Evolutionary conservation across 2,329 filamentous ascomycete genomes (phyloP).

Genomic region (Colletotrichum abscissum): DNA sequence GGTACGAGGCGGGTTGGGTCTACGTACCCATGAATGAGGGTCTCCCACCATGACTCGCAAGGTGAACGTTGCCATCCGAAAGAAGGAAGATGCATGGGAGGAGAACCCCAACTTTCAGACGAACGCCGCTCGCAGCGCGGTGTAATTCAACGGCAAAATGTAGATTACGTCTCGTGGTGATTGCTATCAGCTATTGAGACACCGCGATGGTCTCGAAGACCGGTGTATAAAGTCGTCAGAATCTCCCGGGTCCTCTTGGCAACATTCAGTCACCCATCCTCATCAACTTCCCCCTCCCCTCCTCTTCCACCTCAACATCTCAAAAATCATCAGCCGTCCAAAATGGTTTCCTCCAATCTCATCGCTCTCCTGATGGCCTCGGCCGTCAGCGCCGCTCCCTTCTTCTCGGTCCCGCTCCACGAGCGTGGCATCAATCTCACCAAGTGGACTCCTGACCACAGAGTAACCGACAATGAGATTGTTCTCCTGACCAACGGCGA

Average conservation of each 20-base stretch:
- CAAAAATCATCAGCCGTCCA: not conserved
- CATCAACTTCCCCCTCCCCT: not conserved
- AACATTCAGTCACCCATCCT: not conserved
- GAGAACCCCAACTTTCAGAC: not conserved
- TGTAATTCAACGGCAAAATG: not conserved
- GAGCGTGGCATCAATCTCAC: slow-evolving; percentile 10
- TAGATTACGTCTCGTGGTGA: not conserved
- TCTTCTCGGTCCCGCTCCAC: not conserved
- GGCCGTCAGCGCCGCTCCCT: slow-evolving; percentile 19
- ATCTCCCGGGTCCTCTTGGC: not conserved
- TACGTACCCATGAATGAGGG: not conserved
- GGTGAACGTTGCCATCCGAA: not conserved
- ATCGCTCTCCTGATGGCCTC: slow-evolving; percentile 14
- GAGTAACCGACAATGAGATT: not conserved
- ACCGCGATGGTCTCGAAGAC: not conserved
- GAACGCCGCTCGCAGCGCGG: not conserved
- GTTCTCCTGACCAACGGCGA: slow-evolving; percentile 3
- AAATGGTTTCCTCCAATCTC: slow-evolving; percentile 16
- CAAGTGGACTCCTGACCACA: not conserved
- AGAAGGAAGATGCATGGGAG: not conserved
- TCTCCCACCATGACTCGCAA: slow-evolving; percentile 7
- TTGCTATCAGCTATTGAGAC: not conserved
- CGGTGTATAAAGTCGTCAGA: not conserved
- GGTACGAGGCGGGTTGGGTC: not conserved
- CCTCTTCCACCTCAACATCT: not conserved